Evolutionary conservation across 495 filamentous ascomycete genomes (phyloP).

Genomic region (Penicillium diatomitis): DNA sequence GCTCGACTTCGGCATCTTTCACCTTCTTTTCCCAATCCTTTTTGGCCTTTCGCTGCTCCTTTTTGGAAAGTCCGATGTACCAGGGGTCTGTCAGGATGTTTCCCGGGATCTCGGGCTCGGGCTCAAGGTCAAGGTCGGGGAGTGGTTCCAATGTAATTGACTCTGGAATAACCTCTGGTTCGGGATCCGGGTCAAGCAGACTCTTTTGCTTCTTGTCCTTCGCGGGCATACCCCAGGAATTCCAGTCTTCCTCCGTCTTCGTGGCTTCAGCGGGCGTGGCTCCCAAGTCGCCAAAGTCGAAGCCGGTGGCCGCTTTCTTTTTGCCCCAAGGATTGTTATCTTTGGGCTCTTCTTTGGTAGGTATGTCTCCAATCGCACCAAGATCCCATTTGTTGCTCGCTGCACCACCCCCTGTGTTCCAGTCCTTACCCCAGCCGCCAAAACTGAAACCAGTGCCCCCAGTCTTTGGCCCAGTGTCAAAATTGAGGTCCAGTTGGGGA

Average conservation of each 20-base stretch:
- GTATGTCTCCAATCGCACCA: slow-evolving; percentile 22
- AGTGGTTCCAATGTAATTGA: slow-evolving; percentile 6
- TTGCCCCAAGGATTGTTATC: slow-evolving; percentile 38
- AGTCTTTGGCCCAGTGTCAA: slow-evolving; percentile 26
- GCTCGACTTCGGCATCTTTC: slow-evolving; percentile 8
- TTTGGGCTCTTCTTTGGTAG: slow-evolving; percentile 25
- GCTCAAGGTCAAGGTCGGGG: slow-evolving; percentile 6
- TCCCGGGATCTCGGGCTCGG: slow-evolving; percentile 7
- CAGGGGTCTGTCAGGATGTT: slow-evolving; percentile 10
- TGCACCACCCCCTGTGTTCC: slow-evolving; percentile 23
- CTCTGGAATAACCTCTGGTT: slow-evolving; percentile 15
- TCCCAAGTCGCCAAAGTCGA: slow-evolving; percentile 39
- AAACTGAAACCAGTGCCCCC: slow-evolving; percentile 31
- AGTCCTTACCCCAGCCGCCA: slow-evolving; percentile 37
- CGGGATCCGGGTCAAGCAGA: slow-evolving; percentile 19
- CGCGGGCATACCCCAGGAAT: slow-evolving; percentile 6
- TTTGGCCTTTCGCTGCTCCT: slow-evolving; percentile 25
- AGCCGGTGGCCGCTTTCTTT: slow-evolving; percentile 32
- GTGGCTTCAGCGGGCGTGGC: slow-evolving; percentile 13
- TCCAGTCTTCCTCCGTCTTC: slow-evolving; percentile 21
- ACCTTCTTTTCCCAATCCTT: slow-evolving; percentile 23
- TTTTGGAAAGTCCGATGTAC: slow-evolving; percentile 16
- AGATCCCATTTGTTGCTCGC: slow-evolving; percentile 21
- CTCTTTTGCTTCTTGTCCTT: slow-evolving; percentile 25
- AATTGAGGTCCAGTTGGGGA: slow-evolving; percentile 39